phyloP scores from a whole-genome alignment of 2,329 filamentous ascomycete species.

The Phyllosticta citribraziliensis region DNA sequence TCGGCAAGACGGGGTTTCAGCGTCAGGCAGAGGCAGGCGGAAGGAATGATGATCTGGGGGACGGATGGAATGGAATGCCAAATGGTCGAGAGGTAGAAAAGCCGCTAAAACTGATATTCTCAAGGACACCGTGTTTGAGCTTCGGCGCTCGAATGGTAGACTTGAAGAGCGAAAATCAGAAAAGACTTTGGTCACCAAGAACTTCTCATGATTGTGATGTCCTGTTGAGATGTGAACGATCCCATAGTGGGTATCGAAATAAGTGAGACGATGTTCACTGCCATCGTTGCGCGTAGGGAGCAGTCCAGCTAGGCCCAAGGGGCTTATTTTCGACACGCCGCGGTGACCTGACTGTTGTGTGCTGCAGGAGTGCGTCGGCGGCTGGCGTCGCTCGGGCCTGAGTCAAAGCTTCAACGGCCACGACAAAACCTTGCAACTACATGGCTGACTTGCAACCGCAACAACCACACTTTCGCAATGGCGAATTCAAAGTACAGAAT shows the following conservation, averaged over 20 bases:
- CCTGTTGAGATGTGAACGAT: too few species aligned
- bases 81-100: not conserved
- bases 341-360: too few species aligned
- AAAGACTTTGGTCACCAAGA: not conserved
- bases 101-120: not conserved
- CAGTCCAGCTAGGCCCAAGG: too few species aligned
- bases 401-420: not conserved
- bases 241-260: too few species aligned
- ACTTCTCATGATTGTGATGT: too few species aligned
- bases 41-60: not conserved
- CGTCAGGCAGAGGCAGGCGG: not conserved
- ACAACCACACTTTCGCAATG: conserved; percentile 9
- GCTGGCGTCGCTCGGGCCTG: too few species aligned
- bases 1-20: not conserved
- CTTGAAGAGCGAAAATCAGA: not conserved
- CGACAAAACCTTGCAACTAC: not conserved
- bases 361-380: too few species aligned
- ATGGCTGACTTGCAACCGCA: not conserved
- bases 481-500: conserved; percentile 16
- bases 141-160: not conserved
- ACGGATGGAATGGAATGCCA: not conserved
- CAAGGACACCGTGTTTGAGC: too few species aligned
- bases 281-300: too few species aligned
- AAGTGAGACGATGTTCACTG: too few species aligned
- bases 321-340: too few species aligned